Conservation (phyloP, 2,329 filamentous ascomycete species). For the Xylaria sp. region DNA sequence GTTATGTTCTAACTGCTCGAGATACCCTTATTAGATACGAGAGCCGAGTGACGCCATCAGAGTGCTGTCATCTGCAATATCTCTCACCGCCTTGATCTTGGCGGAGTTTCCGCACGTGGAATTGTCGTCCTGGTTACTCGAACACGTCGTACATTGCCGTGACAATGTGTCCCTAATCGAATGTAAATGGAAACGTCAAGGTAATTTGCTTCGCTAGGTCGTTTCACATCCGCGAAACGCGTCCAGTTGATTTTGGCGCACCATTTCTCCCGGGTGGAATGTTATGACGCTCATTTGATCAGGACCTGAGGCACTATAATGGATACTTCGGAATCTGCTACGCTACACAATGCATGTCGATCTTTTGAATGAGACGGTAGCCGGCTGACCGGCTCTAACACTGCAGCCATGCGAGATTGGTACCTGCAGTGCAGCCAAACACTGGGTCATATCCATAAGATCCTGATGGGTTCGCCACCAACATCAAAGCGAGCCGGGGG, state of each 20-base stretch:
- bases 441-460: constrained; percentile 64
- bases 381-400: constrained; percentile 72
- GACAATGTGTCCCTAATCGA: not conserved
- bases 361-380: constrained; percentile 76
- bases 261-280: not conserved
- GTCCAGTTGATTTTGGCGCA: constrained; percentile 26
- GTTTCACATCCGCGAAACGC: constrained; percentile 49
- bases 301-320: not conserved
- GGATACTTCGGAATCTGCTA: constrained; percentile 49
- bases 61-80: constrained; percentile 2
- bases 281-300: not conserved
- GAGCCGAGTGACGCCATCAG: not conserved
- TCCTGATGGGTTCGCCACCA: constrained; percentile 72
- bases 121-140: not conserved
- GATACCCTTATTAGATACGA: not conserved
- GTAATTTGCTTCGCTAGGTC: constrained; percentile 57
- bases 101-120: constrained; percentile 1
- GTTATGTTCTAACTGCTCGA: not conserved
- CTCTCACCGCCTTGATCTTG: constrained; percentile 7
- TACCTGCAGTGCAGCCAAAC: constrained; percentile 76
- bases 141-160: constrained; percentile 1
- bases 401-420: constrained; percentile 70
- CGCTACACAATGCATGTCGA: constrained; percentile 69
- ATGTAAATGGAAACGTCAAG: constrained; percentile 59
- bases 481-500: constrained; percentile 75